Evolutionary conservation across 2,329 filamentous ascomycete species (phyloP).

Genomic region (Colletotrichum lupini): DNA sequence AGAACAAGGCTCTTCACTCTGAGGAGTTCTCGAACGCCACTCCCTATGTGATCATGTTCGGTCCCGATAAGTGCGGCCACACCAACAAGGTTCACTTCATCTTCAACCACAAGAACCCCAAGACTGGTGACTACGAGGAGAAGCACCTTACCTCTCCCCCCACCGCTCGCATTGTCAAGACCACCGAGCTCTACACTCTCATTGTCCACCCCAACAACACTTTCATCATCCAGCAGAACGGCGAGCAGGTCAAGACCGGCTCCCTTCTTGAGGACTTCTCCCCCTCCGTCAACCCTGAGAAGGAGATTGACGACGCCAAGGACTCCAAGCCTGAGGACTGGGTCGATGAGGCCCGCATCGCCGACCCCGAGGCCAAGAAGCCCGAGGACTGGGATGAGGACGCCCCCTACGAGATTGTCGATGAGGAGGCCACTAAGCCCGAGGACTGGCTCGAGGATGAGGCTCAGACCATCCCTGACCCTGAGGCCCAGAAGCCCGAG

Average conservation of each 20-base stretch:
- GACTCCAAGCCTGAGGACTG: constrained; percentile 95
- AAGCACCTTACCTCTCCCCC: constrained; percentile 93
- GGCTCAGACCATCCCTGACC: constrained; percentile 84
- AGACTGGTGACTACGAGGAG: constrained; percentile 99
- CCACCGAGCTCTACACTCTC: constrained; percentile 93
- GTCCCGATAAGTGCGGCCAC: constrained; percentile 97
- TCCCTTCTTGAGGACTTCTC: constrained; percentile 93
- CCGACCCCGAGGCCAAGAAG: constrained; percentile 94
- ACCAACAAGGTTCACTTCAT: constrained; percentile 99
- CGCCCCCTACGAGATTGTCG: constrained; percentile 94
- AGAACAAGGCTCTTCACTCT: constrained; percentile 95
- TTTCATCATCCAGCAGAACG: constrained; percentile 91
- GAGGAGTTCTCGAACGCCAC: constrained; percentile 98
- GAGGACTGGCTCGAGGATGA: constrained; percentile 97
- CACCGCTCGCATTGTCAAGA: constrained; percentile 88
- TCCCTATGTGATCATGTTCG: constrained; percentile 99
- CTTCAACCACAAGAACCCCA: constrained; percentile 99
- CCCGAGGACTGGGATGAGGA: constrained; percentile 99
- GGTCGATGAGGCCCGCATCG: constrained; percentile 92
- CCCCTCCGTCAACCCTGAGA: constrained; percentile 90
- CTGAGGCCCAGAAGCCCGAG: constrained; percentile 96
- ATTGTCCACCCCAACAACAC: constrained; percentile 97
- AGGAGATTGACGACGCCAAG: constrained; percentile 94
- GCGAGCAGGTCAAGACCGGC: constrained; percentile 87
- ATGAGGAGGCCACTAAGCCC: constrained; percentile 90